phyloP scores from a whole-genome alignment of 345 rosid species.

The Aegle marmelos region DNA sequence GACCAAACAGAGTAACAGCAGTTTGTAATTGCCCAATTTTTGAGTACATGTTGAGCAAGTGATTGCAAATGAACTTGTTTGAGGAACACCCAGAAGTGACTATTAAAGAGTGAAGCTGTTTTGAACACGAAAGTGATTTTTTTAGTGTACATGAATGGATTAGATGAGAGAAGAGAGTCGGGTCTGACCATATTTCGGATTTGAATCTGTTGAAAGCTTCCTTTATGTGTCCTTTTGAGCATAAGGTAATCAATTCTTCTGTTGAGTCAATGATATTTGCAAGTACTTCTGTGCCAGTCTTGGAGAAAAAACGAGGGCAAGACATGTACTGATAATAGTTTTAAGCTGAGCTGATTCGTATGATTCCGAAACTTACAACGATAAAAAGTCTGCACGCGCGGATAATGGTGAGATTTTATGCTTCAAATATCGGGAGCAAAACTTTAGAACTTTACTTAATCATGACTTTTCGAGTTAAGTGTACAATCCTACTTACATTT shows the following conservation, averaged over 20 bases:
- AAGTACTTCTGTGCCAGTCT: conserved; percentile 13
- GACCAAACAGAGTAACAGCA: conserved; percentile 41
- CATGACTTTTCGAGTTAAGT: neutral
- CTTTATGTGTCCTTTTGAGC: conserved; percentile 51
- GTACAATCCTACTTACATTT: conserved; percentile 10
- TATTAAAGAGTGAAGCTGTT: conserved; percentile 66
- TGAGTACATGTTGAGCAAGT: conserved; percentile 69
- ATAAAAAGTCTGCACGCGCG: neutral
- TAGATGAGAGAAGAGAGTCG: conserved; percentile 51
- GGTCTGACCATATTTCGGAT: conserved; percentile 55
- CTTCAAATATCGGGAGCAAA: neutral
- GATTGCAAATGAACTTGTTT: conserved; percentile 65
- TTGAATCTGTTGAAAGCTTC: conserved; percentile 54
- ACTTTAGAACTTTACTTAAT: neutral
- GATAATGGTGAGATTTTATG: neutral
- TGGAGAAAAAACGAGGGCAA: conserved; percentile 25
- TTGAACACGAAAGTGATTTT: conserved; percentile 36
- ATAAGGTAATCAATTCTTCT: conserved; percentile 37
- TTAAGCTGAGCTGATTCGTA: neutral
- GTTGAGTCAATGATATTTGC: neutral
- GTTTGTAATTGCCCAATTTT: conserved; percentile 51
- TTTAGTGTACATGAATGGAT: conserved; percentile 45
- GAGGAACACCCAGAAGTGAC: conserved; percentile 62
- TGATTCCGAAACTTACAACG: neutral
- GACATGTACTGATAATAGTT: neutral